phyloP scores from a whole-genome alignment of 2,329 filamentous ascomycete genomes.

The Paecilomyces formosus region DNA sequence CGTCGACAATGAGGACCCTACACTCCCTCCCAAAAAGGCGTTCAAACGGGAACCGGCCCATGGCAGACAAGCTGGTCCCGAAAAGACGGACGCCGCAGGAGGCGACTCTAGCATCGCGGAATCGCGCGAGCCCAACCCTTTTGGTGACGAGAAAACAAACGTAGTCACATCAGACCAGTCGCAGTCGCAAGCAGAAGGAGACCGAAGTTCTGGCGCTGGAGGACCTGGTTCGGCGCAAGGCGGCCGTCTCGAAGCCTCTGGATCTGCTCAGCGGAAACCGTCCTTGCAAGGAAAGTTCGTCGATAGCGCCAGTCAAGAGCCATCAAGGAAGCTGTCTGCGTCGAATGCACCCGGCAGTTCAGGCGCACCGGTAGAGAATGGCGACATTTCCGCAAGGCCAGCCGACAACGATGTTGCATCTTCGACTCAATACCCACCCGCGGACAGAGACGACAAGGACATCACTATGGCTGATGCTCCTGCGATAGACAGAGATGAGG shows the following conservation, averaged over 20 bases:
- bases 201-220: conserved; percentile 24
- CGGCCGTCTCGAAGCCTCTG: conserved; percentile 11
- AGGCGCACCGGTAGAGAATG: neutral
- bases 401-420: conserved; percentile 1
- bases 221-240: conserved; percentile 24
- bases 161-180: conserved; percentile 22
- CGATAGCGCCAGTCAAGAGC: neutral
- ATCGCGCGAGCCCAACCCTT: conserved; percentile 28
- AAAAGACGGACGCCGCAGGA: conserved; percentile 31
- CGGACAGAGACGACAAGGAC: conserved; percentile 40
- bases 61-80: conserved; percentile 28
- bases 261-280: conserved; percentile 5
- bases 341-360: neutral
- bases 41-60: conserved; percentile 30
- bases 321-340: neutral
- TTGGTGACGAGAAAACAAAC: conserved; percentile 31
- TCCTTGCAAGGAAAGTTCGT: neutral
- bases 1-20: conserved; percentile 37
- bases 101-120: conserved; percentile 33
- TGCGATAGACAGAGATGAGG: conserved; percentile 45
- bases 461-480: conserved; percentile 59
- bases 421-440: conserved; percentile 4
- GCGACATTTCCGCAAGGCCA: conserved; percentile 1
- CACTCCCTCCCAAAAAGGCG: conserved; percentile 40
- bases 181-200: conserved; percentile 18